These are phyloP conservation scores for Ilex aquifolium DNA, from an alignment of 257 asterid genomes.

Conservation along the genomic window DNA sequence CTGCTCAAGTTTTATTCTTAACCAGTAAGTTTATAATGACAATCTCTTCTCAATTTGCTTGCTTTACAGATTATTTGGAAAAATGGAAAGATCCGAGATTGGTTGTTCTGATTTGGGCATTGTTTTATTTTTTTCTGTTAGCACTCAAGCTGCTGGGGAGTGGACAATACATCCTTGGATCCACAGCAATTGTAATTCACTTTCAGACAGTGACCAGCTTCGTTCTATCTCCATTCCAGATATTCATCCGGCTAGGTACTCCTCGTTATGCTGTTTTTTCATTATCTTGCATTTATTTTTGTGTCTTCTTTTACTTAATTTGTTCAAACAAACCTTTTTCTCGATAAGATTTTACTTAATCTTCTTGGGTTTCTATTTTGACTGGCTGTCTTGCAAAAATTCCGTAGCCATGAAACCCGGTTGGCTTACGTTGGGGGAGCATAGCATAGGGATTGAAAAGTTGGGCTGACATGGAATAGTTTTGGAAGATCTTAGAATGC, in stretches of 20 bases:
- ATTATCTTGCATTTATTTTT: neutral
- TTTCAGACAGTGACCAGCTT: conserved; percentile 86
- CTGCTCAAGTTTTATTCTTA: conserved; percentile 94
- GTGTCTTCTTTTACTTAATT: conserved; percentile 3
- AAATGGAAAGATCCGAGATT: conserved; percentile 3
- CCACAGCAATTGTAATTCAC: conserved; percentile 88
- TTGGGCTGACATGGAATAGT: too few species aligned
- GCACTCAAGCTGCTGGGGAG: conserved; percentile 65
- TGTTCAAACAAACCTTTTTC: conserved; percentile 2
- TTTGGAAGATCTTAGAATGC: too few species aligned
- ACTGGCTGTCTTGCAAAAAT: too few species aligned
- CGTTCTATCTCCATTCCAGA: conserved; percentile 87
- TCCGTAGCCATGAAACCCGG: too few species aligned
- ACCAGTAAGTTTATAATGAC: conserved; percentile 48
- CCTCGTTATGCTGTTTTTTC: conserved; percentile 6
- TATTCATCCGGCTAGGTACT: conserved; percentile 93
- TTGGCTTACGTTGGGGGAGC: too few species aligned
- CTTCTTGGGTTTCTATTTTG: neutral
- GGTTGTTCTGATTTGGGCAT: conserved; percentile 18
- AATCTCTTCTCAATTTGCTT: neutral
- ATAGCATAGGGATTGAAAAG: too few species aligned
- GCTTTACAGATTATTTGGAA: neutral
- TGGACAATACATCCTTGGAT: conserved; percentile 99
- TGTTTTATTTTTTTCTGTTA: conserved; percentile 19
- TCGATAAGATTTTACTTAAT: neutral